Percentiles rank a stretch among this genome's conserved stretches.
Conservation (phyloP, 106 monocot genomes). For the Posidonia australis region DNA sequence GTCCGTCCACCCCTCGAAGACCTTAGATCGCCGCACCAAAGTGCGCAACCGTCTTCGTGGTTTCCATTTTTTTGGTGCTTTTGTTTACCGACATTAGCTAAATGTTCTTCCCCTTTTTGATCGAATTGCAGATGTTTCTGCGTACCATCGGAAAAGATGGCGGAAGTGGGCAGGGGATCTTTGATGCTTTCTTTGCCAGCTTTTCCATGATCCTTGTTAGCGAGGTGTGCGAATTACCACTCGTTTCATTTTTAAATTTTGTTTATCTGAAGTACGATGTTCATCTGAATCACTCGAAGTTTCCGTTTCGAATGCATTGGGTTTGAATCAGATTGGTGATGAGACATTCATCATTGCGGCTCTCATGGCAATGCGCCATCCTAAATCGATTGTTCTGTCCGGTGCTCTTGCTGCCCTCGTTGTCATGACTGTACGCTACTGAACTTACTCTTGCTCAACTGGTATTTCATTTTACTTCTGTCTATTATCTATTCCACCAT, state of each 20-base stretch:
- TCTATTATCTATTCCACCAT: too few species aligned
- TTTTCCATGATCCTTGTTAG: conserved; percentile 19
- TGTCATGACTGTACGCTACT: conserved; percentile 77
- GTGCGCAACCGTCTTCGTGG: too few species aligned
- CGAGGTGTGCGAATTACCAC: conserved; percentile 2
- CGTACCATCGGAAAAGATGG: not conserved
- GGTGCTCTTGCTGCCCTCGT: conserved; percentile 77
- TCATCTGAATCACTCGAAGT: too few species aligned
- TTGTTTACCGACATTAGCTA: too few species aligned
- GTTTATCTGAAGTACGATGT: too few species aligned
- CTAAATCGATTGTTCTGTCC: conserved; percentile 81
- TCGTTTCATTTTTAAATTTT: not conserved
- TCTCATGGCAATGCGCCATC: conserved; percentile 94
- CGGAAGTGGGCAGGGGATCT: conserved; percentile 1
- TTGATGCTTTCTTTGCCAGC: conserved; percentile 18
- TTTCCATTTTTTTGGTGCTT: too few species aligned
- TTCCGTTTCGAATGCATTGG: too few species aligned
- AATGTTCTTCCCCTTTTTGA: too few species aligned
- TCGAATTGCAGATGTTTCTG: too few species aligned
- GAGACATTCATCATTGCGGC: conserved; percentile 97
- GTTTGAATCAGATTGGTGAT: conserved; percentile 62
- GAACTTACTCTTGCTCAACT: not conserved
- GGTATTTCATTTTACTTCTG: too few species aligned
- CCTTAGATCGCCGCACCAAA: too few species aligned
- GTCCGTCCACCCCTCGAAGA: too few species aligned